These are phyloP conservation scores for Mucor velutinosus DNA, from an alignment of 371 early-diverging fungal species.

Conservation along the genomic window DNA sequence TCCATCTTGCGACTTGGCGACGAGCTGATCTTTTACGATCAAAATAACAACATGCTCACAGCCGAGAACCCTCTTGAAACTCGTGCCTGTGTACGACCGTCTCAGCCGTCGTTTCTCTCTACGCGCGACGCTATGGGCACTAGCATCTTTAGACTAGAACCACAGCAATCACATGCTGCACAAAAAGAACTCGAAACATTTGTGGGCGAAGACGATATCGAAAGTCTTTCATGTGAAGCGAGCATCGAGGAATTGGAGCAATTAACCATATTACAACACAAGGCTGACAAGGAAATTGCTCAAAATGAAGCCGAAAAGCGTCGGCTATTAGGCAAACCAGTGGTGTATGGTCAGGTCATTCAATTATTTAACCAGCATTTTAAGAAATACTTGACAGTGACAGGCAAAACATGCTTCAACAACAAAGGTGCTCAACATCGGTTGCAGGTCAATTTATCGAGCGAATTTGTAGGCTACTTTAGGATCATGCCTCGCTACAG, in stretches of 20 bases:
- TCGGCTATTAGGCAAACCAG: conserved; percentile 48
- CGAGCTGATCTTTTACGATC: conserved; percentile 36
- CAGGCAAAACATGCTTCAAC: conserved; percentile 38
- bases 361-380: conserved; percentile 54
- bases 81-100: conserved; percentile 32
- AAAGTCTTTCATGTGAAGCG: conserved; percentile 23
- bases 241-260: conserved; percentile 31
- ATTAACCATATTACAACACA: conserved; percentile 23
- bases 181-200: conserved; percentile 32
- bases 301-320: conserved; percentile 43
- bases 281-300: conserved; percentile 34
- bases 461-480: conserved; percentile 47
- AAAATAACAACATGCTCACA: conserved; percentile 29
- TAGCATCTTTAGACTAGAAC: conserved; percentile 37
- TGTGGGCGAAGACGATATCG: conserved; percentile 28
- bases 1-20: conserved; percentile 39
- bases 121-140: conserved; percentile 31
- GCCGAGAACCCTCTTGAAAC: conserved; percentile 43
- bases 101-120: conserved; percentile 12
- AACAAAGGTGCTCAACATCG: conserved; percentile 1
- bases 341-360: conserved; percentile 57
- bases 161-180: conserved; percentile 37
- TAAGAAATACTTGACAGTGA: conserved; percentile 51
- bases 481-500: conserved; percentile 57
- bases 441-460: conserved; percentile 49